phyloP scores from a whole-genome alignment of 2,329 filamentous ascomycete genomes.

The Epicoccum sorghinum region DNA sequence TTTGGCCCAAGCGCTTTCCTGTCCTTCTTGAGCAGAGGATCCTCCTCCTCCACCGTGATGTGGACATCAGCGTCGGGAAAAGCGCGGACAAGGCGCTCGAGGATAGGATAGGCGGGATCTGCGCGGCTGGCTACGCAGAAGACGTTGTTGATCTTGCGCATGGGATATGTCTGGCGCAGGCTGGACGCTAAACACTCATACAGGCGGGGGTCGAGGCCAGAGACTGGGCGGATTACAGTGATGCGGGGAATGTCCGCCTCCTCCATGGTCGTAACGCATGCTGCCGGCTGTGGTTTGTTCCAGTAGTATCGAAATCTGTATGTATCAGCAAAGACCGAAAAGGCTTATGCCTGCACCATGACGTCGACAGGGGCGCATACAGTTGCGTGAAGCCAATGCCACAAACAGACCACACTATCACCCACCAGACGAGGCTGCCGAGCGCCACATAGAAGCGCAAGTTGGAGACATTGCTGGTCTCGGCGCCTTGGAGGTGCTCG shows the following conservation, averaged over 20 bases:
- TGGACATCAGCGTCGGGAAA: constrained; percentile 74
- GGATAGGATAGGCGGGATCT: constrained; percentile 78
- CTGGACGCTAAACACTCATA: constrained; percentile 92
- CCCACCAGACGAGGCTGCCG: constrained; percentile 62
- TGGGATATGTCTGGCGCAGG: constrained; percentile 82
- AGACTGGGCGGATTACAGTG: constrained; percentile 90
- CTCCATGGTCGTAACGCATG: constrained; percentile 46
- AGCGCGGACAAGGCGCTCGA: constrained; percentile 73
- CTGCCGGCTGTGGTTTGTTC: constrained; percentile 50
- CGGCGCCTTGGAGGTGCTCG: constrained; percentile 28
- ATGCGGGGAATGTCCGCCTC: constrained; percentile 71
- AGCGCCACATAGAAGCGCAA: constrained; percentile 49
- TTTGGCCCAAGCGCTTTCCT: constrained; percentile 78
- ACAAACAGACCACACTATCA: constrained; percentile 62
- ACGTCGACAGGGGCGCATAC: constrained; percentile 48
- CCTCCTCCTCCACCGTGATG: constrained; percentile 81
- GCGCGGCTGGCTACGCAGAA: constrained; percentile 78
- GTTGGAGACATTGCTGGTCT: constrained; percentile 41
- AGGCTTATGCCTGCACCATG: background rate
- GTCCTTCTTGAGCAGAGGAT: constrained; percentile 68
- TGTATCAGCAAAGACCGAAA: constrained; percentile 15
- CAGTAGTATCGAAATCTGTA: constrained; percentile 63
- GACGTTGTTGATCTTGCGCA: constrained; percentile 74
- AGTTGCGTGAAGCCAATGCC: constrained; percentile 65
- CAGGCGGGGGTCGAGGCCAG: constrained; percentile 85